Evolutionary conservation across 2,329 filamentous ascomycete genomes (phyloP), one percentile per base, ranked within the genome.

Genomic region (Colletotrichum caudatum): DNA sequence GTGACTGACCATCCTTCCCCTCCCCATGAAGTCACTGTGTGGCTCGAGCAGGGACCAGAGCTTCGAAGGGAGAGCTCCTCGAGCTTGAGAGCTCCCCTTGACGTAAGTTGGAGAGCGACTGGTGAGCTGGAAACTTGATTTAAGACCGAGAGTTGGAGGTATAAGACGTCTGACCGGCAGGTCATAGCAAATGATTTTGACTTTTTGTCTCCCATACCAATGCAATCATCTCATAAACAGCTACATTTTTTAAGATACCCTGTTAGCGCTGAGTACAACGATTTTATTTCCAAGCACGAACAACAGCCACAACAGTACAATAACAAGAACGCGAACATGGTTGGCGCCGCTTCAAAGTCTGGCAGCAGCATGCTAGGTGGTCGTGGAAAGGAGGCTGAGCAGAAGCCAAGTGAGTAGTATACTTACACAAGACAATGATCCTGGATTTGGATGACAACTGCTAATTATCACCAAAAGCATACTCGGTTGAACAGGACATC

Each of bases 361-460:
- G 70, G 70, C 41, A 72, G 70, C 67, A 66, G 66, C 67, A 75
- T 78, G 62, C 76, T 76, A 7, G 78, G 76, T 53, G 76, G 76
- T 33, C 76, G 78, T 74, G 76, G 75, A 60, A 80, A 80, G 73
- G 79, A 80, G 41, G 77, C 71, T 29, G 75, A 78, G 71, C 71
- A 74, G 61, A 76, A 79, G 69, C 75, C 80, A 69, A 76, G 80
- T 81, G 72, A 74, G 80, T 57, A 74, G 78, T 51, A 23, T 33
- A 44, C 50, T 64, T 53, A 53, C 29, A n/a, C 29, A 20, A 23
- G 3, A 7, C 4, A 0, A 29, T 46, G 3, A 11, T 9, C 2
- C 23, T 1, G 5, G 2, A 14, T 14, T 18, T 2, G 18, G 8
- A 18, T 4, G 14, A 2, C 1, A 0, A 4, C 20, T 2, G 56